Evolutionary conservation across 1,284 basidiomycete genomes (phyloP).

Genomic region (Ustilago lituana): DNA sequence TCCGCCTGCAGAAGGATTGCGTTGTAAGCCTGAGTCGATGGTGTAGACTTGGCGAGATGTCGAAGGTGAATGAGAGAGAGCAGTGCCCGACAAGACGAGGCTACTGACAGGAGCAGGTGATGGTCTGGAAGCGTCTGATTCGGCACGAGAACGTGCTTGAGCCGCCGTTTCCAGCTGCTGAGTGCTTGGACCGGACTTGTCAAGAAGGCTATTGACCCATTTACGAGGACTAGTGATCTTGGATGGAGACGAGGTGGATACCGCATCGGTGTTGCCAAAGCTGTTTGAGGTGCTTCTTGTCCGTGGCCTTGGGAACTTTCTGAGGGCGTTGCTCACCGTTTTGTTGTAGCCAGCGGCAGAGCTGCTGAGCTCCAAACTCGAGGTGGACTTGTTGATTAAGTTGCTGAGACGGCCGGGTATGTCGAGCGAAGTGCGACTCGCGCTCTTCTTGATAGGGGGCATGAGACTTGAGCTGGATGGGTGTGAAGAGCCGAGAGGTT

Average conservation of each 20-base stretch:
- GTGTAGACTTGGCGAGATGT: slow-evolving; percentile 26
- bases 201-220: slow-evolving; percentile 44
- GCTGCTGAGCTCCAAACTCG: slow-evolving; percentile 32
- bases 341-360: slow-evolving; percentile 16
- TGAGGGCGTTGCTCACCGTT: slow-evolving; percentile 16
- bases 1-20: slow-evolving; percentile 11
- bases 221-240: slow-evolving; percentile 39
- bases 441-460: slow-evolving; percentile 27
- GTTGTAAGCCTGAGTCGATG: slow-evolving; percentile 36
- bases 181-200: slow-evolving; percentile 16
- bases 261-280: slow-evolving; percentile 2
- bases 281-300: slow-evolving; percentile 22
- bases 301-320: slow-evolving; percentile 33
- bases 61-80: slow-evolving; percentile 2
- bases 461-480: slow-evolving; percentile 27
- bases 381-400: slow-evolving; percentile 37
- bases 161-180: slow-evolving; percentile 37
- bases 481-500: background rate
- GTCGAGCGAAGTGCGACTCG: slow-evolving; percentile 44
- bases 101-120: slow-evolving; percentile 32
- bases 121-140: slow-evolving; percentile 18
- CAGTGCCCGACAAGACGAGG: slow-evolving; percentile 19
- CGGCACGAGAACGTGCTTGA: slow-evolving; percentile 26
- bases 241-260: slow-evolving; percentile 13
- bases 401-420: slow-evolving; percentile 35